Percentiles rank a stretch among this genome's conserved stretches.
Conservation (phyloP, 768 basidiomycete genomes). For the Macrolepiota albuminosa region DNA sequence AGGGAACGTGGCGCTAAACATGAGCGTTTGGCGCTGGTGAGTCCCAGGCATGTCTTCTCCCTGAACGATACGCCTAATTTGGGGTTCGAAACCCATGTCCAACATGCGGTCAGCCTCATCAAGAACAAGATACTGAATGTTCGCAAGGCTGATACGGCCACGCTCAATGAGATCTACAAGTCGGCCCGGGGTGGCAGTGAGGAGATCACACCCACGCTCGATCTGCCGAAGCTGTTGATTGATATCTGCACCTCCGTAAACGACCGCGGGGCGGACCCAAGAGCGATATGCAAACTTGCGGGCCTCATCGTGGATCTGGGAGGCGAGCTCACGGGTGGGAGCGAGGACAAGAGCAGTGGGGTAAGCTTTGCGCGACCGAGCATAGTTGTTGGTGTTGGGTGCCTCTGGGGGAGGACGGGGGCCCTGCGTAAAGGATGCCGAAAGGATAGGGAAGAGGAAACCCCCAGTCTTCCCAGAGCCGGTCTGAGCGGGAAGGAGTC, state of each 20-base stretch:
- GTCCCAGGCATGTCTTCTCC: slow-evolving; percentile 98
- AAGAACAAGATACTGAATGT: slow-evolving; percentile 96
- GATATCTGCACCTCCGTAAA: slow-evolving; percentile 99
- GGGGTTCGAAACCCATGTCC: slow-evolving; percentile 99
- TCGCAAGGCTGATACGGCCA: slow-evolving; percentile 92
- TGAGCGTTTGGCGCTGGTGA: slow-evolving; percentile 90
- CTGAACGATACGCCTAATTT: slow-evolving; percentile 97
- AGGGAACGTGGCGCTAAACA: slow-evolving; percentile 99
- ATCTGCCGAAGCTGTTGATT: slow-evolving; percentile 89
- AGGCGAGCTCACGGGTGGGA: slow-evolving; percentile 97
- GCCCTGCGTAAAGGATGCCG: slow-evolving; percentile 82
- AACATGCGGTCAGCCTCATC: slow-evolving; percentile 99
- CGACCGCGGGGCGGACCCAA: slow-evolving; percentile 98
- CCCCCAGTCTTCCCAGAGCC: slow-evolving; percentile 99
- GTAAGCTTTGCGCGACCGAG: slow-evolving; percentile 82
- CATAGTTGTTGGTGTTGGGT: slow-evolving; percentile 43
- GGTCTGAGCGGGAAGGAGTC: slow-evolving; percentile 51
- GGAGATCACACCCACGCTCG: slow-evolving; percentile 94
- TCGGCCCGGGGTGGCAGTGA: slow-evolving; percentile 96
- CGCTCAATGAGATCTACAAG: slow-evolving; percentile 98
- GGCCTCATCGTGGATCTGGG: slow-evolving; percentile 98
- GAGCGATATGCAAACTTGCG: slow-evolving; percentile 99
- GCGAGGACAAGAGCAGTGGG: slow-evolving; percentile 97
- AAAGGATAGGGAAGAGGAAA: slow-evolving; percentile 98
- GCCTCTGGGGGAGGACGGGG: slow-evolving; percentile 68